These are phyloP conservation scores for Trichosporon sp. DNA, from an alignment of 1,284 basidiomycete species.

Conservation along the genomic window DNA sequence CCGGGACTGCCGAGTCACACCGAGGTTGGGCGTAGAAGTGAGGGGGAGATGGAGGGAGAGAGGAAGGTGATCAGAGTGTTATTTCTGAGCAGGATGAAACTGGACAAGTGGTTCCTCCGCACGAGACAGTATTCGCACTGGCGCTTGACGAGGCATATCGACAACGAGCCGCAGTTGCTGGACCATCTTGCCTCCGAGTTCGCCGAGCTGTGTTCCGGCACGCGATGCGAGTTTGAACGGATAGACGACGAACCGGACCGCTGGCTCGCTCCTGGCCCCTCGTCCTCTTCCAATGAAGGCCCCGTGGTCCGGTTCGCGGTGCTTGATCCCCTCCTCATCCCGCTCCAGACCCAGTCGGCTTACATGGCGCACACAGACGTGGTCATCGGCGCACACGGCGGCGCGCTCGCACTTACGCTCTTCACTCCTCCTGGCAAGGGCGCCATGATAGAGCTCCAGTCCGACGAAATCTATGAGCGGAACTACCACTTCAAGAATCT, in stretches of 20 bases:
- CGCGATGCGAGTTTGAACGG: conserved; percentile 42
- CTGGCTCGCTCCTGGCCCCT: conserved; percentile 31
- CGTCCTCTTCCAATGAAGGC: not conserved
- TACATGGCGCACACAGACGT: conserved; percentile 48
- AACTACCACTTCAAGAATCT: conserved; percentile 54
- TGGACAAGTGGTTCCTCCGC: conserved; percentile 34
- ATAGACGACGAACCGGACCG: conserved; percentile 41
- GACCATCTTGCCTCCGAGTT: conserved; percentile 35
- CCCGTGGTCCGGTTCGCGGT: conserved; percentile 16
- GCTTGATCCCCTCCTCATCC: conserved; percentile 41
- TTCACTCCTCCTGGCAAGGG: conserved; percentile 48
- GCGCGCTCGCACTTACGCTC: conserved; percentile 48
- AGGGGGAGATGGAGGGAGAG: no score
- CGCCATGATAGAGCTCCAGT: conserved; percentile 47
- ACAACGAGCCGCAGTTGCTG: conserved; percentile 47
- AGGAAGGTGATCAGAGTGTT: conserved; percentile 43
- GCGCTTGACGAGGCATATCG: conserved; percentile 46
- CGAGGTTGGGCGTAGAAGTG: no score
- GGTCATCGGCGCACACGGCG: conserved; percentile 49
- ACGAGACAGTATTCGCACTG: conserved; percentile 45
- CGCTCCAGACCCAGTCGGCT: conserved; percentile 49
- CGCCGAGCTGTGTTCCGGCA: not conserved
- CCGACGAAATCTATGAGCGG: conserved; percentile 32
- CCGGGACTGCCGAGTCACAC: conserved; percentile 23
- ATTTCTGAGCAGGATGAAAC: conserved; percentile 48